Evolutionary conservation across 805 yeast species (phyloP), one percentile per base, ranked within the genome.

Genomic region (Hanseniaspora clermontiae): DNA sequence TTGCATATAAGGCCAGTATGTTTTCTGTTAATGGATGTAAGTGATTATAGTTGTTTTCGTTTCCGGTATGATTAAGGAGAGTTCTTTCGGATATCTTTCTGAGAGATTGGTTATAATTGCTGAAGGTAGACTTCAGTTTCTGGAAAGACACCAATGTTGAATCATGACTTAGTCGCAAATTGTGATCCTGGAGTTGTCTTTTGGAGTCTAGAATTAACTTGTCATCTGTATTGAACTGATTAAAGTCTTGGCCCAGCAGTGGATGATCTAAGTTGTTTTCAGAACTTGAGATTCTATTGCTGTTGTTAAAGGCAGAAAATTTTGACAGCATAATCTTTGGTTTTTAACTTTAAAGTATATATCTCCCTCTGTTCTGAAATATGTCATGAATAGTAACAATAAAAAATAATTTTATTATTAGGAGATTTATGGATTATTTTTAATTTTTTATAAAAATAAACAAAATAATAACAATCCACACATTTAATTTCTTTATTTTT

Each of bases 111-210:
- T 29, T 17, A 9, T 9, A 27, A 38, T 29, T 12, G 14, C 31
- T 24, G 6, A 42, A 24, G 2, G 9, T 15, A 17, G 45, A 14
- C 11, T 24, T 14, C 5, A n/a, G 6, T n/a, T 39, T 49, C 14
- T 49, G 52, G 19, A 39, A 49, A 5, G 52, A 38, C 1, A 49
- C 52, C 27, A 49, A 19, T 10, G 52, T 49, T 5, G 52, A 49
- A 5, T 39, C 52, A 15, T 49, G 45, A 40, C 52, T 49, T 11
- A 49, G 27, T 17, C 52, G n/a, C 24, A 19, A 15, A 12, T 40
- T 49, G 29, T 12, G 14, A 1, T 24, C 15, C 7, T 15, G 11
- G 34, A 12, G n/a, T 15, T 42, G 9, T 15, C 24, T 15, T 5
- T 39, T n/a, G 5, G 48, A 29, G 1, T 19, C 20, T 19, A 31